Evolutionary conservation across 768 basidiomycete genomes (phyloP), one percentile per base, ranked within the genome.

Genomic region (Tulasnella sp.): DNA sequence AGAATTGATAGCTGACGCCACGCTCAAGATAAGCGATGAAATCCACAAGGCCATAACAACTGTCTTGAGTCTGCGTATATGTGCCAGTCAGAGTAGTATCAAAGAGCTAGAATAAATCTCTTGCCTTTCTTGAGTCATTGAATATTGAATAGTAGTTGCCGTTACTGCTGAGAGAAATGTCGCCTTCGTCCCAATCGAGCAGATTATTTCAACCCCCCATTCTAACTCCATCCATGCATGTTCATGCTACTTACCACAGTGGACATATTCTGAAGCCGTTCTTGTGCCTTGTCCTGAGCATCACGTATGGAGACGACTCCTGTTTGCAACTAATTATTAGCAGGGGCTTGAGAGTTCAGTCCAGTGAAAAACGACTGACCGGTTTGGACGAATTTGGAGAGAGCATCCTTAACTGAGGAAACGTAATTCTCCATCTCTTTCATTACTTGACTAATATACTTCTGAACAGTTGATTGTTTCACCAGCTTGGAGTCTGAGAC

Each of bases 311-410:
- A 92, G 22, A 93, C 92, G 14, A 94, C 92, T 84, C 92, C 92
- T 93, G 18, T 48, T 3, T 7, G 34, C 4, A 12, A 1, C 6
- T 34, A 5, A 69, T 2, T 34, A 31, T 54, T 54, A 24, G 50
- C 50, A 22, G 9, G 50, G 24, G 20, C 5, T 24, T 9, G 4
- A 20, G 11, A 22, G 20, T 28, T n/a, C 24, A 31, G 9, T 20
- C 6, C 6, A 37, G 40, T 24, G 28, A 12, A 34, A 11, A 18
- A 69, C 14, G 4, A 69, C 34, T 1, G 12, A 91, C 93, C 93
- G 80, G 93, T 89, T 89, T 94, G 92, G 75, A 93, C 90, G 86
- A 94, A 94, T 86, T 92, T 90, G 2, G 89, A 89, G 20, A 94
- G 86, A 0, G 92, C 91, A 1, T 89, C 86, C 8, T 91, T 91